Percentiles rank a stretch among this genome's conserved stretches.
Evolutionary conservation across 352 stramenopile genomes (phyloP).

Genomic region (Saprolegnia diclina): DNA sequence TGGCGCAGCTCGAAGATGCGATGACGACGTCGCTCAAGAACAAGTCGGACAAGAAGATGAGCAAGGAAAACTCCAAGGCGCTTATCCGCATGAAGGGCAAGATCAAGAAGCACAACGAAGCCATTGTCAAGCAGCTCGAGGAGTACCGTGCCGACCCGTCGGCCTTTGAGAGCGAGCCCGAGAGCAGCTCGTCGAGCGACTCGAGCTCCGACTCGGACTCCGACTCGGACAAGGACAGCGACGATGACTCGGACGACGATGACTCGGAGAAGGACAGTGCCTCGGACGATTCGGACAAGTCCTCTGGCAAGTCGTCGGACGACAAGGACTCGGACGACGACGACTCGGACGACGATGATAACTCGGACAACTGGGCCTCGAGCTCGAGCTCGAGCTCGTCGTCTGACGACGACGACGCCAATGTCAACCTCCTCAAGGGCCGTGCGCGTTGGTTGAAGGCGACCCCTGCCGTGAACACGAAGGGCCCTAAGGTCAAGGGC

Average conservation of each 20-base stretch:
- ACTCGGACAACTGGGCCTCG: slow-evolving; percentile 36
- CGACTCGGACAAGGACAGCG: slow-evolving; percentile 35
- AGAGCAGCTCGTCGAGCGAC: slow-evolving; percentile 37
- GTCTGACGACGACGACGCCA: slow-evolving; percentile 73
- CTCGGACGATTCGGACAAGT: slow-evolving; percentile 31
- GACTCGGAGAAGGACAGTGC: slow-evolving; percentile 30
- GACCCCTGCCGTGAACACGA: slow-evolving; percentile 51
- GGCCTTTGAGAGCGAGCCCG: slow-evolving; percentile 62
- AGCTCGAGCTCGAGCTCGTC: slow-evolving; percentile 54
- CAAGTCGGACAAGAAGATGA: slow-evolving; percentile 97
- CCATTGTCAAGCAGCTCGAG: slow-evolving; percentile 82
- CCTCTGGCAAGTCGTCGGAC: slow-evolving; percentile 1
- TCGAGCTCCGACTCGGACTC: slow-evolving; percentile 33
- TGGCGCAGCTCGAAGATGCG: slow-evolving; percentile 92
- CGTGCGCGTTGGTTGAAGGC: slow-evolving; percentile 95
- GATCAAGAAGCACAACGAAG: slow-evolving; percentile 95
- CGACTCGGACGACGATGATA: slow-evolving; percentile 29
- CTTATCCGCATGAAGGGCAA: slow-evolving; percentile 98
- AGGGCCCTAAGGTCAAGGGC: slow-evolving; percentile 39
- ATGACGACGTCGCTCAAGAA: slow-evolving; percentile 90
- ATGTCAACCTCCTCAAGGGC: slow-evolving; percentile 88
- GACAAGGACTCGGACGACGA: slow-evolving; percentile 28
- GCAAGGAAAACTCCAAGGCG: slow-evolving; percentile 92
- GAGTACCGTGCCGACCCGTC: slow-evolving; percentile 87
- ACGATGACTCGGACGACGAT: slow-evolving; percentile 44